A percentile compares a stretch with the other conserved stretches of the same genome.
Evolutionary conservation across 768 basidiomycete genomes (phyloP).

Genomic region (Daedaleopsis nitida): DNA sequence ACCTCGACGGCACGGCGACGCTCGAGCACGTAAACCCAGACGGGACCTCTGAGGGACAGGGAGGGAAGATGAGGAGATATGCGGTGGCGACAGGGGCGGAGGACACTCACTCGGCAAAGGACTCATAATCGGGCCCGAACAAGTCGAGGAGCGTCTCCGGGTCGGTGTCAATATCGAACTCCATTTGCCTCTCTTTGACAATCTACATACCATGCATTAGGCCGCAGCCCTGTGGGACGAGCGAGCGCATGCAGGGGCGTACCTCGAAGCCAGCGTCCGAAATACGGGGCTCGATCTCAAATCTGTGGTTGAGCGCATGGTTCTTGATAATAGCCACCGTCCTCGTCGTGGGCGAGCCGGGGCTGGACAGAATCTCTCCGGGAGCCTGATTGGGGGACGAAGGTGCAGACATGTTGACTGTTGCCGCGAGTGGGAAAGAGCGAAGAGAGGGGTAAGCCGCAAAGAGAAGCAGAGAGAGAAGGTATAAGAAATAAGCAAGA

Average conservation of each 20-base stretch:
- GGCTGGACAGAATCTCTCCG: conserved; percentile 15
- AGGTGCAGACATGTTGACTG: conserved; percentile 16
- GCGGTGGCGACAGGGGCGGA: background rate
- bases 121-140: conserved; percentile 76
- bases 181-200: conserved; percentile 87
- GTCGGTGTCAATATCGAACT: conserved; percentile 82
- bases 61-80: background rate
- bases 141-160: conserved; percentile 78
- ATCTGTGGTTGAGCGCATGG: conserved; percentile 70
- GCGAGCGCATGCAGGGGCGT: conserved; percentile 19
- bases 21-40: conserved; percentile 92
- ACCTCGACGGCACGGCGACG: conserved; percentile 80
- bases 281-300: conserved; percentile 80
- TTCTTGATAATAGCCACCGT: conserved; percentile 86
- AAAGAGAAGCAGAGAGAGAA: background rate
- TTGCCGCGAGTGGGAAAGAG: conserved; percentile 1
- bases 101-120: conserved; percentile 71
- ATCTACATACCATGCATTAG: conserved; percentile 47
- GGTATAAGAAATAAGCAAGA: background rate
- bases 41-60: conserved; percentile 59
- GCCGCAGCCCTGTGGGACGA: no score
- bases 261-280: conserved; percentile 85
- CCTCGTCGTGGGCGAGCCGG: conserved; percentile 39
- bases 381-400: conserved; percentile 17
- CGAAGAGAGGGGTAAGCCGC: background rate